Conservation (phyloP, 108 stramenopile genomes). For the Discostella stelligeroides region DNA sequence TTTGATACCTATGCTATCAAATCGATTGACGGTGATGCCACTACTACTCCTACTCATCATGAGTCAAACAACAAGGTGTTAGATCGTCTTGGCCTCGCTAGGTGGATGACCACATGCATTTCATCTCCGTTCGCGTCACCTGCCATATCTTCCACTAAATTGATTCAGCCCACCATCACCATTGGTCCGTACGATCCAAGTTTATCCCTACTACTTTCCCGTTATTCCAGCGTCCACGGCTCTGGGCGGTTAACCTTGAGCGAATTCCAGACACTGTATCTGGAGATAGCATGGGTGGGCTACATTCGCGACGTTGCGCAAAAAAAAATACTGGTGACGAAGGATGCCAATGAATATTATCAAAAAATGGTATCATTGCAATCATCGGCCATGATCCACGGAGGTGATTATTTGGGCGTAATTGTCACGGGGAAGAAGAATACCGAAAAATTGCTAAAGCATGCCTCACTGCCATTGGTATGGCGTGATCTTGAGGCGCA, state of each 20-base stretch:
- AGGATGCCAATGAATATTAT: constrained; percentile 8
- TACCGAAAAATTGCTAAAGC: constrained; percentile 26
- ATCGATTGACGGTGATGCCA: too few species aligned
- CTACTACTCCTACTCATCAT: too few species aligned
- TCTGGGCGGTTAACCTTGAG: constrained; percentile 58
- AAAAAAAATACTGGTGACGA: not conserved
- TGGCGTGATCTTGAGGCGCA: constrained; percentile 81
- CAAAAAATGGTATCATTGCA: not conserved
- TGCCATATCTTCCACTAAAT: not conserved
- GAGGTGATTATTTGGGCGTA: constrained; percentile 17
- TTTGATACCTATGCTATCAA: constrained; percentile 62
- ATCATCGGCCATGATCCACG: constrained; percentile 1
- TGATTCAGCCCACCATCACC: constrained; percentile 7
- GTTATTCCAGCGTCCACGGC: constrained; percentile 55
- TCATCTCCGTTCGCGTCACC: constrained; percentile 13
- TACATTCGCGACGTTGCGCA: constrained; percentile 27
- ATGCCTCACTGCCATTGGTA: constrained; percentile 54
- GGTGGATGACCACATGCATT: constrained; percentile 73
- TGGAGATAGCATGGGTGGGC: constrained; percentile 51
- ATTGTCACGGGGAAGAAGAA: constrained; percentile 32
- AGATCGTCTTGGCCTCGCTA: constrained; percentile 23
- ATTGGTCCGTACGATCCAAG: constrained; percentile 68
- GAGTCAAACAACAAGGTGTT: constrained; percentile 1
- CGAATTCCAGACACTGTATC: constrained; percentile 66
- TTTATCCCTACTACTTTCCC: constrained; percentile 52